Percentiles rank a stretch among this genome's conserved stretches.
phyloP scores from a whole-genome alignment of 371 early-diverging fungal genomes.

The Fennellomyces sp. region DNA sequence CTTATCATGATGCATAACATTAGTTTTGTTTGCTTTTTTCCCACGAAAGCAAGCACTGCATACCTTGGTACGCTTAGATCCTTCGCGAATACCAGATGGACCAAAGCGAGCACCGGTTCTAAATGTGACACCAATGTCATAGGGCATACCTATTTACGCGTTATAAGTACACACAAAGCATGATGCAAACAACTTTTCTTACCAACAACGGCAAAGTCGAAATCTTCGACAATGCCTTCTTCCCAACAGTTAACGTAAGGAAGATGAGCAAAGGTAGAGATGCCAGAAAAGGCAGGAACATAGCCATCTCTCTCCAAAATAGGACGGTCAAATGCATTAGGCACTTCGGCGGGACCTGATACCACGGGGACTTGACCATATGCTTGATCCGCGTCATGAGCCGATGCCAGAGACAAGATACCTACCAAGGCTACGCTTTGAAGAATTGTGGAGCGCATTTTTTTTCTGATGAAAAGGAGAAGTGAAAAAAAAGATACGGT shows the following conservation, averaged over 20 bases:
- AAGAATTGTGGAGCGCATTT: conserved; percentile 7
- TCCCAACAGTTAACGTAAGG: conserved; percentile 54
- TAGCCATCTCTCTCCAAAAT: conserved; percentile 35
- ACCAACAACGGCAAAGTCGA: conserved; percentile 53
- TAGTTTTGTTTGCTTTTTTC: no score
- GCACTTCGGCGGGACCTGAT: conserved; percentile 16
- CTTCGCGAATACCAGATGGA: conserved; percentile 50
- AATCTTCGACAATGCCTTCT: conserved; percentile 32
- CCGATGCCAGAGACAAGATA: background rate
- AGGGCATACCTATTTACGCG: conserved; percentile 26
- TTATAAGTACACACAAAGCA: background rate
- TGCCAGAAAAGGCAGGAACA: conserved; percentile 45
- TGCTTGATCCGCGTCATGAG: conserved; percentile 11
- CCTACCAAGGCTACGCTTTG: conserved; percentile 11
- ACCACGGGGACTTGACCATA: conserved; percentile 19
- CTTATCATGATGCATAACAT: conserved; percentile 14
- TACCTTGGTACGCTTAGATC: conserved; percentile 45
- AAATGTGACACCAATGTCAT: conserved; percentile 52
- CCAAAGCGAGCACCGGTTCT: conserved; percentile 57
- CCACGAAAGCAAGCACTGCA: background rate
- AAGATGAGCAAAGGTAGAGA: conserved; percentile 53
- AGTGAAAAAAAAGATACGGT: background rate
- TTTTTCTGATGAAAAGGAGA: background rate
- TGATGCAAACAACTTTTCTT: background rate
- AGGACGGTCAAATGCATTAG: conserved; percentile 23